A percentile compares a stretch with the other conserved stretches of the same genome.
Evolutionary conservation across 2,329 filamentous ascomycete species (phyloP).

Genomic region (Exophiala calicioides): DNA sequence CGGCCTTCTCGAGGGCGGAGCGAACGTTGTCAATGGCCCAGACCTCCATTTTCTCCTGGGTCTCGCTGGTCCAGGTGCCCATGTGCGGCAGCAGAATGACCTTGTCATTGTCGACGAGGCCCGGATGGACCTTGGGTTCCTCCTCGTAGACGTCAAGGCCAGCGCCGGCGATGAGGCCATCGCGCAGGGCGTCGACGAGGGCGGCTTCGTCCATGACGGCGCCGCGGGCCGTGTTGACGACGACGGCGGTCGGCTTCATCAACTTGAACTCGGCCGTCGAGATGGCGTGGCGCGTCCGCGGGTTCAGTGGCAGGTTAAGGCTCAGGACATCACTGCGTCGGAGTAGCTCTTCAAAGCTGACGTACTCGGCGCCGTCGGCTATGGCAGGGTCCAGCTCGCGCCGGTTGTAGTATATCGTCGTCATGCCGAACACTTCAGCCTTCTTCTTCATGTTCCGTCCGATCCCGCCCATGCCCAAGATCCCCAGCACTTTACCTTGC

Average conservation of each 20-base stretch:
- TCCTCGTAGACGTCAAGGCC: constrained; percentile 83
- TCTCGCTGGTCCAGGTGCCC: constrained; percentile 77
- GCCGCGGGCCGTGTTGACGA: constrained; percentile 81
- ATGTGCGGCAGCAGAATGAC: constrained; percentile 80
- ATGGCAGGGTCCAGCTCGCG: constrained; percentile 25
- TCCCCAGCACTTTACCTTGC: constrained; percentile 74
- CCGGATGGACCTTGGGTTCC: constrained; percentile 74
- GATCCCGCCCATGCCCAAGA: constrained; percentile 85
- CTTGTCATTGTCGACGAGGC: constrained; percentile 67
- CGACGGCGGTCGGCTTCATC: constrained; percentile 76
- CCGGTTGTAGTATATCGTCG: constrained; percentile 33
- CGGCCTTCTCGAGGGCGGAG: constrained; percentile 6
- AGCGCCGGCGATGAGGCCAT: constrained; percentile 67
- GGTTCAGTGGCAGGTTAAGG: constrained; percentile 76
- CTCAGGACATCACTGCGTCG: constrained; percentile 72
- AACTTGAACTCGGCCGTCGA: constrained; percentile 67
- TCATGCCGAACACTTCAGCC: constrained; percentile 33
- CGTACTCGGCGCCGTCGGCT: constrained; percentile 62
- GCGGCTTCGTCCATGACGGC: constrained; percentile 81
- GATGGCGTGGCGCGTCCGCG: constrained; percentile 74
- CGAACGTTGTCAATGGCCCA: constrained; percentile 30
- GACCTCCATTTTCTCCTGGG: constrained; percentile 50
- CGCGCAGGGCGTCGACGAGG: constrained; percentile 70
- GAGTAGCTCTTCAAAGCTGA: constrained; percentile 72
- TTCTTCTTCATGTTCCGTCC: constrained; percentile 69